phyloP scores from a whole-genome alignment of 2,329 filamentous ascomycete genomes.

The Lachnellula subtilissima region DNA sequence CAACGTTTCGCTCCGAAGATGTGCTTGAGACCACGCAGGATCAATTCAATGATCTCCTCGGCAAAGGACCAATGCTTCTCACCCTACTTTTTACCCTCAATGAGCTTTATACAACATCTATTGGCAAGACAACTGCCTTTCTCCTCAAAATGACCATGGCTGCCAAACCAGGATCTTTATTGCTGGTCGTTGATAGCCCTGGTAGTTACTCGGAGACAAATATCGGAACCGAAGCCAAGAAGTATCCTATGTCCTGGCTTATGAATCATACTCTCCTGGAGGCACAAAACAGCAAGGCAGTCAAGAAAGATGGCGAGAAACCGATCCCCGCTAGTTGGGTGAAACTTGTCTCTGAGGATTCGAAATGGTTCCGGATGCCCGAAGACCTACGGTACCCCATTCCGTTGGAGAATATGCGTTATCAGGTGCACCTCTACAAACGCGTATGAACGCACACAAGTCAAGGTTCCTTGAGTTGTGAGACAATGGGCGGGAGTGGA shows the following conservation, averaged over 20 bases:
- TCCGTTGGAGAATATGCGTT: slow-evolving; percentile 88
- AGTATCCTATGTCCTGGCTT: slow-evolving; percentile 92
- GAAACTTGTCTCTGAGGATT: slow-evolving; percentile 70
- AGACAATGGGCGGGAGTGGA: neutral
- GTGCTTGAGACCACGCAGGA: slow-evolving; percentile 39
- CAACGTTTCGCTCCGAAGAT: slow-evolving; percentile 45
- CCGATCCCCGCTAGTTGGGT: slow-evolving; percentile 54
- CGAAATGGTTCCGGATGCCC: slow-evolving; percentile 76
- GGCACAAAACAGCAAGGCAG: slow-evolving; percentile 18
- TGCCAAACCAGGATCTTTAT: slow-evolving; percentile 54
- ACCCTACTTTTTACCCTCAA: slow-evolving; percentile 94
- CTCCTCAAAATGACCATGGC: slow-evolving; percentile 62
- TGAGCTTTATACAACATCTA: slow-evolving; percentile 78
- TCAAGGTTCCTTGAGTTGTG: neutral
- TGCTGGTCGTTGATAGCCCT: slow-evolving; percentile 88
- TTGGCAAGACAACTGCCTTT: slow-evolving; percentile 69
- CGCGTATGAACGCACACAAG: slow-evolving; percentile 28
- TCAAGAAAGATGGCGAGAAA: slow-evolving; percentile 33
- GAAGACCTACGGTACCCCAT: slow-evolving; percentile 72
- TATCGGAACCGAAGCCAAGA: slow-evolving; percentile 55
- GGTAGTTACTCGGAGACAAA: slow-evolving; percentile 86
- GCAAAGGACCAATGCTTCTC: slow-evolving; percentile 49
- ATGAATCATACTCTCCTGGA: slow-evolving; percentile 72
- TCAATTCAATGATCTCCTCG: slow-evolving; percentile 30
- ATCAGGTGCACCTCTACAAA: slow-evolving; percentile 81